Conservation (phyloP, 306 rosid genomes). For the Cucurbita ficifolia region DNA sequence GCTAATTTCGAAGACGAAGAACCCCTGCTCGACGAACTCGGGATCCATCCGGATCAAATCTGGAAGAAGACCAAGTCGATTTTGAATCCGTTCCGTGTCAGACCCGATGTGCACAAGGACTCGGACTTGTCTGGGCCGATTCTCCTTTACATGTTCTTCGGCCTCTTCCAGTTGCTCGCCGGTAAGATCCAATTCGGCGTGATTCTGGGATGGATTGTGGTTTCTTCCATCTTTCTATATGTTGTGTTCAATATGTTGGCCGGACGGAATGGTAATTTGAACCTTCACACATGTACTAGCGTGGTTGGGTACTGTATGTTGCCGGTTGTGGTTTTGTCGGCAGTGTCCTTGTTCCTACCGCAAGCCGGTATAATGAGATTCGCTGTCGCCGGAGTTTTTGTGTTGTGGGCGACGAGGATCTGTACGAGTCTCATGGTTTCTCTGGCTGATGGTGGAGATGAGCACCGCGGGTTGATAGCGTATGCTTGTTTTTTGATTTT, state of each 20-base stretch:
- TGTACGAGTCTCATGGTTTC: constrained; percentile 62
- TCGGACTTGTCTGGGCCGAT: constrained; percentile 89
- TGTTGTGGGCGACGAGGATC: constrained; percentile 82
- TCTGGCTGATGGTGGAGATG: constrained; percentile 85
- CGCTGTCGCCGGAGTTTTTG: constrained; percentile 43
- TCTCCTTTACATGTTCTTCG: constrained; percentile 67
- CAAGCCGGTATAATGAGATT: constrained; percentile 42
- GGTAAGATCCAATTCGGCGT: constrained; percentile 97
- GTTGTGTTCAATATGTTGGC: constrained; percentile 91
- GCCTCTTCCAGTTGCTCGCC: constrained; percentile 84
- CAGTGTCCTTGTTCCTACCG: constrained; percentile 60
- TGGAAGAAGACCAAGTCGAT: constrained; percentile 80
- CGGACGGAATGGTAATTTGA: constrained; percentile 71
- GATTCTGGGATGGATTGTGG: constrained; percentile 91
- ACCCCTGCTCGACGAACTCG: constrained; percentile 89
- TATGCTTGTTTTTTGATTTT: constrained; percentile 90
- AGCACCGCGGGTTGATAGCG: constrained; percentile 83
- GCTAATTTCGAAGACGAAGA: constrained; percentile 76
- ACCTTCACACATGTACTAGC: constrained; percentile 84
- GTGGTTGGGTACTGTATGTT: constrained; percentile 82
- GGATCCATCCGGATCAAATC: constrained; percentile 93
- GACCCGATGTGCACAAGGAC: constrained; percentile 56
- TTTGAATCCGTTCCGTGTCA: constrained; percentile 66
- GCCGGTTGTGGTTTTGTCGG: constrained; percentile 77
- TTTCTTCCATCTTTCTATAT: constrained; percentile 73